phyloP scores from a whole-genome alignment of 179 eudicot genomes.

The Dionaea muscipula region DNA sequence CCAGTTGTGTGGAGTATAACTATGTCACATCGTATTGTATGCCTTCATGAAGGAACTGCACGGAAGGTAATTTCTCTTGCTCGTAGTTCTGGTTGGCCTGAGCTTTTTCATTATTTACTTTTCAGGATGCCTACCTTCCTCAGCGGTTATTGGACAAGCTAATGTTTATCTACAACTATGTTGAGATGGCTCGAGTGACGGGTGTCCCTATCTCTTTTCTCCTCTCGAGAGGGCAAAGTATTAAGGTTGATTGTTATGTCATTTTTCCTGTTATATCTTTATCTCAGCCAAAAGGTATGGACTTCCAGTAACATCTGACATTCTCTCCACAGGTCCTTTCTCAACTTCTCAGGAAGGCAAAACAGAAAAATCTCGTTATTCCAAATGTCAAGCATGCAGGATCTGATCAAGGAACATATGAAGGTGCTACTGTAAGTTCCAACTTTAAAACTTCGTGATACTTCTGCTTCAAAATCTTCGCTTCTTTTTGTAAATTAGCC shows the following conservation, averaged over 20 bases:
- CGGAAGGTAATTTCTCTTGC: too few relatives aligned
- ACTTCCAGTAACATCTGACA: not conserved
- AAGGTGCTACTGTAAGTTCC: conserved; percentile 96
- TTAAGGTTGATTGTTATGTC: conserved; percentile 46
- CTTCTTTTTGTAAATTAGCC: not conserved
- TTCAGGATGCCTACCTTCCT: conserved; percentile 99
- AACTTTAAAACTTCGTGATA: not conserved
- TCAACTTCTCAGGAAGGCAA: conserved; percentile 91
- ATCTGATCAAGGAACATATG: conserved; percentile 90
- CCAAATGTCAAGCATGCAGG: conserved; percentile 88
- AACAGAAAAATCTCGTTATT: conserved; percentile 75
- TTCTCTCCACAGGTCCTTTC: conserved; percentile 66
- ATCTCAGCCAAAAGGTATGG: not conserved
- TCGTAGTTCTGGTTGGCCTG: too few relatives aligned
- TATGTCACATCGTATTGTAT: too few relatives aligned
- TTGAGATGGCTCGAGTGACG: conserved; percentile 99
- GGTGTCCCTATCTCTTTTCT: conserved; percentile 99
- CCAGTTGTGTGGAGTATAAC: too few relatives aligned
- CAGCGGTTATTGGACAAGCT: conserved; percentile 95
- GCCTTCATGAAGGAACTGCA: too few relatives aligned
- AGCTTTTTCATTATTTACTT: not conserved
- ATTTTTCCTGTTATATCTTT: not conserved
- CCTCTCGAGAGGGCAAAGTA: conserved; percentile 96
- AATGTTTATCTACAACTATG: conserved; percentile 93
- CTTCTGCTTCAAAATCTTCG: conserved; percentile 5